A percentile compares a stretch with the other conserved stretches of the same genome.
phyloP scores from a whole-genome alignment of 148 eudicot species.

The Suaeda aralocaspica region DNA sequence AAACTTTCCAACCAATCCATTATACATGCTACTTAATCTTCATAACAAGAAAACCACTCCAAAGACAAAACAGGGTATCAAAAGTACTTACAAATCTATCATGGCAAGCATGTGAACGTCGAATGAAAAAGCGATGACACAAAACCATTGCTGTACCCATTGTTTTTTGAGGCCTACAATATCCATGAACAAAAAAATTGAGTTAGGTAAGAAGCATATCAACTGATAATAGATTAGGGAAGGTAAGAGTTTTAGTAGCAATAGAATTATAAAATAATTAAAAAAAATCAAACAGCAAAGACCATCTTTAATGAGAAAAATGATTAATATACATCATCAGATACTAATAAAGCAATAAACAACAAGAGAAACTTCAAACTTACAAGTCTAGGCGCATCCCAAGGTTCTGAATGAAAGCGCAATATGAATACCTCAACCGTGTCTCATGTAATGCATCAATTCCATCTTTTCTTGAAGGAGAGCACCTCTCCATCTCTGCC shows the following conservation, averaged over 20 bases:
- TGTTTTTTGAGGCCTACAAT: conserved; percentile 91
- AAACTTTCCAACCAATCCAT: no score
- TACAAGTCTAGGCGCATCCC: conserved; percentile 81
- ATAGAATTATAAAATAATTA: no score
- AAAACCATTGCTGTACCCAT: conserved; percentile 94
- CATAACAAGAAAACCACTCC: not conserved
- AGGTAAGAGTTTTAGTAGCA: not conserved
- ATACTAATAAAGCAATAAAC: not conserved
- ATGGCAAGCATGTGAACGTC: conserved; percentile 89
- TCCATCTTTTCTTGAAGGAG: conserved; percentile 98
- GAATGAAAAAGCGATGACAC: conserved; percentile 90
- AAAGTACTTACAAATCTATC: conserved; percentile 89
- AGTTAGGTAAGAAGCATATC: conserved; percentile 1
- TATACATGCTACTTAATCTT: not conserved
- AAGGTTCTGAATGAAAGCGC: conserved; percentile 83
- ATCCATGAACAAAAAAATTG: conserved; percentile 10
- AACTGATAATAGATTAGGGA: not conserved
- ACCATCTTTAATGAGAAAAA: no score
- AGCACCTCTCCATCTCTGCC: conserved; percentile 79
- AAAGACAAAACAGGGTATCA: not conserved
- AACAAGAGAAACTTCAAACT: conserved; percentile 25
- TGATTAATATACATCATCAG: not conserved
- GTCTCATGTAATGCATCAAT: conserved; percentile 75
- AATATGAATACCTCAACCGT: conserved; percentile 78
- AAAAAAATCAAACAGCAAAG: not conserved